phyloP scores from a whole-genome alignment of 805 yeast species.

The Middelhovenomyces tepae region DNA sequence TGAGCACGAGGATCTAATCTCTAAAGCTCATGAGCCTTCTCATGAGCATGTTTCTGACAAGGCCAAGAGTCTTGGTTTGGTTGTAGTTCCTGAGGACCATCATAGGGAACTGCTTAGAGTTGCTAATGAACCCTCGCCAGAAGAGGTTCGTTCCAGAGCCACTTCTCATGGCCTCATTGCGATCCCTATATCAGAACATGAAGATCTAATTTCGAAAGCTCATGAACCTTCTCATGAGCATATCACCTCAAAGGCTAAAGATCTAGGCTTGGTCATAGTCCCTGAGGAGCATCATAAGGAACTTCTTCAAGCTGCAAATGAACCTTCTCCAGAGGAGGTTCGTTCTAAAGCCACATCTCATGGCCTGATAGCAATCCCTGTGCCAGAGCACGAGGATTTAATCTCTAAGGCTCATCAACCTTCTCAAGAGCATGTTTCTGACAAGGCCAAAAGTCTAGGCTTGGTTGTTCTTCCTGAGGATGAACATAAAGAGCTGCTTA shows the following conservation, averaged over 20 bases:
- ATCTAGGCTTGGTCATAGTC: conserved; percentile 13
- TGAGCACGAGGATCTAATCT: conserved; percentile 11
- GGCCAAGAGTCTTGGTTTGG: conserved; percentile 17
- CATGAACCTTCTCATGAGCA: conserved; percentile 13
- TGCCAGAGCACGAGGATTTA: conserved; percentile 9
- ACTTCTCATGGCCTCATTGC: conserved; percentile 10
- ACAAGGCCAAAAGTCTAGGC: conserved; percentile 18
- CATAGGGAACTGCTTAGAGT: too few relatives aligned
- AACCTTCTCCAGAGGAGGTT: conserved; percentile 15
- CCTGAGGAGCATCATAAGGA: conserved; percentile 12
- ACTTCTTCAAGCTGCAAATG: conserved; percentile 4
- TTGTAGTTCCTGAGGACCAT: conserved; percentile 17
- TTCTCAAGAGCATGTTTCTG: conserved; percentile 3
- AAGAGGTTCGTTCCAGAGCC: not conserved
- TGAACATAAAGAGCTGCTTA: conserved; percentile 11
- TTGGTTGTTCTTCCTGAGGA: conserved; percentile 18
- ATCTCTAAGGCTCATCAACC: conserved; percentile 15
- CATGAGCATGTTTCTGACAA: conserved; percentile 14
- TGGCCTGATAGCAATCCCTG: conserved; percentile 9
- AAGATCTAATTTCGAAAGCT: conserved; percentile 17
- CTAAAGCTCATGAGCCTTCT: conserved; percentile 15
- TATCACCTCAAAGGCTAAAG: conserved; percentile 11
- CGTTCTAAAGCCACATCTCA: conserved; percentile 5
- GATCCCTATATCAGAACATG: conserved; percentile 9
- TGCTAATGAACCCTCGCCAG: conserved; percentile 1